Percentiles rank a stretch among this genome's conserved stretches.
phyloP scores from a whole-genome alignment of 345 rosid genomes.

The Jatropha curcas region DNA sequence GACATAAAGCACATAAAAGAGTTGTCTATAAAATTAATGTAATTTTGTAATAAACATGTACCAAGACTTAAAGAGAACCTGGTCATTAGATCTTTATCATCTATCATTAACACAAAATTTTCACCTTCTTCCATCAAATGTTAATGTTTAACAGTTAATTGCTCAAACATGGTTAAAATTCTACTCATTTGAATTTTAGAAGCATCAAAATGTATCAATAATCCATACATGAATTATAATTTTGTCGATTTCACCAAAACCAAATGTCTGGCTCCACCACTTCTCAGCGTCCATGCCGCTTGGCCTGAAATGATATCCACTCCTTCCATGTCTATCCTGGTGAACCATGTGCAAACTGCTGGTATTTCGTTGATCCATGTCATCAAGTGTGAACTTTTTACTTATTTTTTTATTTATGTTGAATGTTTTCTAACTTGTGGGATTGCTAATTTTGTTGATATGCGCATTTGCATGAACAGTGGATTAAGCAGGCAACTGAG shows the following conservation, averaged over 20 bases:
- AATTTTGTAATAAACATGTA: neutral
- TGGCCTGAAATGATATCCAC: neutral
- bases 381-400: neutral
- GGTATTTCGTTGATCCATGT: neutral
- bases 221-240: too few species aligned
- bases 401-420: neutral
- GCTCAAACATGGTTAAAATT: neutral
- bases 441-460: neutral
- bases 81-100: neutral
- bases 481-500: constrained; percentile 66
- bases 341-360: neutral
- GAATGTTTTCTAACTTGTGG: neutral
- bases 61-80: neutral
- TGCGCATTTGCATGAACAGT: constrained; percentile 50
- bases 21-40: neutral
- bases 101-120: neutral
- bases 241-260: neutral
- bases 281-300: neutral
- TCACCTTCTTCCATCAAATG: neutral
- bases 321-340: neutral
- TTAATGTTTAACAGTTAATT: neutral
- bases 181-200: too few species aligned
- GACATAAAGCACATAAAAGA: too few species aligned
- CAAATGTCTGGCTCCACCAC: neutral
- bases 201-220: neutral